Base-by-base conservation (phyloP, 768 basidiomycete species). In the Leccinum aurantiacum region DNA sequence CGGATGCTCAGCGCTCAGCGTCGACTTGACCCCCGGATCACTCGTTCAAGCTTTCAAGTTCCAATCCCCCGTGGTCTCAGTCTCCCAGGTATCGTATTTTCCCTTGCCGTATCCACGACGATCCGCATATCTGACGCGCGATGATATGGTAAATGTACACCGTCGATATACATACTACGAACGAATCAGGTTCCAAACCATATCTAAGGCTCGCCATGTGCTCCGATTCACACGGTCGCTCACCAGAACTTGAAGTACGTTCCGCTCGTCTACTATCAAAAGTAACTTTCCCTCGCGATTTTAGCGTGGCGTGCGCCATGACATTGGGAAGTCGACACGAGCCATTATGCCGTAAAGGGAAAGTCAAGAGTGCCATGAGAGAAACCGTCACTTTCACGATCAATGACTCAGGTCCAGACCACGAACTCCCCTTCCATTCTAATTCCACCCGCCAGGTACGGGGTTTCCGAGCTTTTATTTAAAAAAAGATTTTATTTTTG, bases 111-210 rank as follows among this genome's bases (percentile, higher is more conserved):
- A 29, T 29, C 8, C 27, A 29, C 8, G 27, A 2, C 27, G 27
- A 29, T 8, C 27, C 7, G 27, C 8, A 8, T 29, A 0, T 29
- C 27, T 29, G 27, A 29, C 8, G 27, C 27, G 27, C 27, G 27
- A 29, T 29, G 15, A 38, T 7, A 38, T 59, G 7, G 19, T 47
- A 38, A 63, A 65, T 53, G 54, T 37, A 14, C 67, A 73, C 27
- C 63, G 62, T 65, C 69, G 66, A n/a, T 65, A 29, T 29, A 29
- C 27, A 29, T 29, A 29, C 62, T 54, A 47, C 65, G 2, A 66
- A 62, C 51, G 65, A 67, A n/a, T 56, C 56, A 7, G 22, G 60
- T 48, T 4, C 62, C 38, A 63, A 60, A 56, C 38, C 56, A 8
- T 48, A 41, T 19, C 54, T 29, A 0, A 29, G 8, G 27, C 27